Percentiles rank a stretch among this genome's conserved stretches.
Evolutionary conservation across 768 basidiomycete species (phyloP).

Genomic region (Naganishia vishniacii): DNA sequence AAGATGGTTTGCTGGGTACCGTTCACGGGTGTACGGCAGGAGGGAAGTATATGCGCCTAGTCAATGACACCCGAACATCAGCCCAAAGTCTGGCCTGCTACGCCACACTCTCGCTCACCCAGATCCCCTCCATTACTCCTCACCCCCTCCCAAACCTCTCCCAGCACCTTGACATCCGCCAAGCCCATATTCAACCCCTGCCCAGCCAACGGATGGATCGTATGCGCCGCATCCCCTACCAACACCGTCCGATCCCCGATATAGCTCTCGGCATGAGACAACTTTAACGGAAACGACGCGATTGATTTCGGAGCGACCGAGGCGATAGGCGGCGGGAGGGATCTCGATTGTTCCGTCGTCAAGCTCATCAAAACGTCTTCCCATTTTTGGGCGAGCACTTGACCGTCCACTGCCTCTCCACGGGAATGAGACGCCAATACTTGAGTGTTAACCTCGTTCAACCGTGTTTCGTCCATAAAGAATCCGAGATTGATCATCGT

Average conservation of each 20-base stretch:
- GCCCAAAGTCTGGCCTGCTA: not conserved
- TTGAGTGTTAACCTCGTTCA: constrained; percentile 34
- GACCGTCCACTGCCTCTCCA: not conserved
- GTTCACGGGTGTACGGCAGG: constrained; percentile 66
- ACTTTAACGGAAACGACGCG: constrained; percentile 84
- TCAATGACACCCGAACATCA: not conserved
- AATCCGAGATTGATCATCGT: constrained; percentile 86
- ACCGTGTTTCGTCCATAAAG: constrained; percentile 50
- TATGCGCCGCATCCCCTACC: constrained; percentile 93
- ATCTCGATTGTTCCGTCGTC: constrained; percentile 5
- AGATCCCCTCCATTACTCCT: constrained; percentile 69
- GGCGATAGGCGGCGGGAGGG: constrained; percentile 67
- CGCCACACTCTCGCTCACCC: constrained; percentile 53
- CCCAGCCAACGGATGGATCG: constrained; percentile 87
- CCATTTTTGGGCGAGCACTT: constrained; percentile 6
- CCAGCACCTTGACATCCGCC: constrained; percentile 70
- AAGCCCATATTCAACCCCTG: constrained; percentile 95
- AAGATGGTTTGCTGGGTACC: constrained; percentile 81
- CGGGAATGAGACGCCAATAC: constrained; percentile 30
- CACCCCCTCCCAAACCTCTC: constrained; percentile 60
- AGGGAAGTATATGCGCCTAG: constrained; percentile 71
- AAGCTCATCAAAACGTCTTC: constrained; percentile 8
- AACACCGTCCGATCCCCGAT: constrained; percentile 77
- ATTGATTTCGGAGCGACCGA: constrained; percentile 65
- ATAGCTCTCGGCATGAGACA: constrained; percentile 80